Evolutionary conservation across 1,284 basidiomycete genomes (phyloP), one percentile per base, ranked within the genome.

Genomic region (Fomitopsis schrenkii): DNA sequence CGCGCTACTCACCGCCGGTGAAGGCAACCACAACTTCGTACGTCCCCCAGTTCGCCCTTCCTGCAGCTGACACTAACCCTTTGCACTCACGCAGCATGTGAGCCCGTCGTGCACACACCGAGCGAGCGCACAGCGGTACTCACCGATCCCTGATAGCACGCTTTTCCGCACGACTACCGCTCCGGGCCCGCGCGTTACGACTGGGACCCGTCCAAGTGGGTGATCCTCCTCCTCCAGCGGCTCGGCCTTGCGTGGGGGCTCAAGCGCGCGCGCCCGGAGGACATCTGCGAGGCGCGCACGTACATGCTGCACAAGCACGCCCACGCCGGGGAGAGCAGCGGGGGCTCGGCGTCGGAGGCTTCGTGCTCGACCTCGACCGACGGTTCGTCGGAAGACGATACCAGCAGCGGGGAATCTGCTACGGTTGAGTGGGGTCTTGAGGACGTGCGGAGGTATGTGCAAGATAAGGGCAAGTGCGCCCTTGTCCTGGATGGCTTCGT

Each of bases 141-240:
- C 40, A 35, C 48, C n/a, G 6, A 44, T 22, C 41, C 44, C 50
- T 41, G 33, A 44, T 74, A 93, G 83, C 90, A 93, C 70, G 81
- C 90, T 0, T 93, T 93, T 71, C 91, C 91, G 5, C 84, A 87
- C 64, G 90, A 91, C 70, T 90, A 84, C 70, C 80, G 87, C 48
- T 87, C 86, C 33, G 88, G 86, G 0, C 86, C 88, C 3, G 79
- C 80, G 17, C 55, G 61, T 3, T 71, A 79, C 40, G 88, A 90
- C 66, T 93, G 90, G 90, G 91, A 93, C 73, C 90, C 91, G 0
- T 88, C 88, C 2, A 93, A 92, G 74, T 92, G 90, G 90, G 81
- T 87, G 44, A 93, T 93, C 55, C 71, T 83, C 30, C 56, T 74
- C 2, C 76, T 93, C 7, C 76, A 87, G 67, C 68, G 67, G n/a